These are phyloP conservation scores for Spizellomyces sp. DNA, from an alignment of 192 early-diverging fungal species.

Conservation along the genomic window DNA sequence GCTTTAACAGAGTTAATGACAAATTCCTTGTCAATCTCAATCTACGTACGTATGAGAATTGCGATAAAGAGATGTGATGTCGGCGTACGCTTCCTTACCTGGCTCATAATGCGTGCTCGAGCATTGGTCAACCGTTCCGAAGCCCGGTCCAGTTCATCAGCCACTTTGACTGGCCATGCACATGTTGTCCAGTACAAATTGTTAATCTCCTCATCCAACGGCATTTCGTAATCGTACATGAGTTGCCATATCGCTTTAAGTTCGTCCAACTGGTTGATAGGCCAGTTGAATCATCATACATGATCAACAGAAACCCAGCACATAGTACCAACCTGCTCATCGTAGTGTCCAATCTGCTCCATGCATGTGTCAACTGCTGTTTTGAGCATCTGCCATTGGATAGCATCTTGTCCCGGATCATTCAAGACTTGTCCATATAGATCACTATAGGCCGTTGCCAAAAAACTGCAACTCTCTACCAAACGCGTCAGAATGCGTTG, in stretches of 20 bases:
- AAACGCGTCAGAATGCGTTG: constrained; percentile 15
- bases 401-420: constrained; percentile 41
- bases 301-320: not conserved
- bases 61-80: not conserved
- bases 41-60: not conserved
- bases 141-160: constrained; percentile 27
- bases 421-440: constrained; percentile 34
- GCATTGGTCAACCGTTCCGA: constrained; percentile 20
- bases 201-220: constrained; percentile 30
- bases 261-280: constrained; percentile 30
- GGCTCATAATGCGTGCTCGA: constrained; percentile 18
- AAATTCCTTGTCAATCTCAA: constrained; percentile 34
- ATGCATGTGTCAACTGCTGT: constrained; percentile 32
- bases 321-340: constrained; percentile 13
- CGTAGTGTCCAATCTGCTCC: constrained; percentile 27
- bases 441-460: constrained; percentile 27
- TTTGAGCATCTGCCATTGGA: constrained; percentile 35
- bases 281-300: not conserved
- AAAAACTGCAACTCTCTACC: constrained; percentile 8
- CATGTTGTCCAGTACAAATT: constrained; percentile 44
- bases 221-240: constrained; percentile 37
- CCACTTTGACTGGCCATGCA: constrained; percentile 37
- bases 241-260: constrained; percentile 41
- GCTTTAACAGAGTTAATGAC: constrained; percentile 20
- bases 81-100: not conserved